These are phyloP conservation scores for Venturia oleaginea DNA, from an alignment of 2,329 filamentous ascomycete species.

Conservation along the genomic window DNA sequence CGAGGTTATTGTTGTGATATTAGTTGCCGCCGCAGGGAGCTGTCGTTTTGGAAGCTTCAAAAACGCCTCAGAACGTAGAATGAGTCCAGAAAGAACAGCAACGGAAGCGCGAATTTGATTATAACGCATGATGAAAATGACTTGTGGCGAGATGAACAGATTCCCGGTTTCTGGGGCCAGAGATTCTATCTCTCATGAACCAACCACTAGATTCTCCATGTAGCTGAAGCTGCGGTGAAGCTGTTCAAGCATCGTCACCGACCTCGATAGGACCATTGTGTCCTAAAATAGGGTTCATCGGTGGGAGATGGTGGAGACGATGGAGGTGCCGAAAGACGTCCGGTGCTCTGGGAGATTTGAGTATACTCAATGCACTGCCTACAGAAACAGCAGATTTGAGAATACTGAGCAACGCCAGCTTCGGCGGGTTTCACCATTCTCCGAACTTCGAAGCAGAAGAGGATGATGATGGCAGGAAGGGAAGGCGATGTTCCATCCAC, in stretches of 20 bases:
- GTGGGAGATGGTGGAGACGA: background rate
- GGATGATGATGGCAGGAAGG: too few species aligned
- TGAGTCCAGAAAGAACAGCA: background rate
- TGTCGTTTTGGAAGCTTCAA: background rate
- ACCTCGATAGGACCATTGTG: background rate
- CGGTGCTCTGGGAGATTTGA: too few species aligned
- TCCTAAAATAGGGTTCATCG: too few species aligned
- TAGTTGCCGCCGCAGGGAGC: constrained; percentile 31
- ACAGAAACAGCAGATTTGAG: too few species aligned
- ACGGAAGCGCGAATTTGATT: background rate
- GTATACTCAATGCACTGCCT: too few species aligned
- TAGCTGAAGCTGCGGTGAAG: background rate
- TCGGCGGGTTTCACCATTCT: too few species aligned
- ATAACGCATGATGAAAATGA: background rate
- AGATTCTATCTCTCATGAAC: background rate
- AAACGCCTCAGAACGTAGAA: background rate
- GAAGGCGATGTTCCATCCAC: too few species aligned
- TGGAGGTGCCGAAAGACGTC: too few species aligned
- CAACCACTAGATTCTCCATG: background rate
- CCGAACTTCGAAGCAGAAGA: too few species aligned
- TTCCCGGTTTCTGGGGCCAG: background rate
- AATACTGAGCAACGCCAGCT: too few species aligned
- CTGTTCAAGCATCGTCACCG: background rate
- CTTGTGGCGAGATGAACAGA: background rate
- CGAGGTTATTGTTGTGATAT: constrained; percentile 36